A percentile compares a stretch with the other conserved stretches of the same genome.
These are phyloP conservation scores for Schwanniomyces etchellsii DNA, from an alignment of 1,139 yeast species.

Conservation along the genomic window DNA sequence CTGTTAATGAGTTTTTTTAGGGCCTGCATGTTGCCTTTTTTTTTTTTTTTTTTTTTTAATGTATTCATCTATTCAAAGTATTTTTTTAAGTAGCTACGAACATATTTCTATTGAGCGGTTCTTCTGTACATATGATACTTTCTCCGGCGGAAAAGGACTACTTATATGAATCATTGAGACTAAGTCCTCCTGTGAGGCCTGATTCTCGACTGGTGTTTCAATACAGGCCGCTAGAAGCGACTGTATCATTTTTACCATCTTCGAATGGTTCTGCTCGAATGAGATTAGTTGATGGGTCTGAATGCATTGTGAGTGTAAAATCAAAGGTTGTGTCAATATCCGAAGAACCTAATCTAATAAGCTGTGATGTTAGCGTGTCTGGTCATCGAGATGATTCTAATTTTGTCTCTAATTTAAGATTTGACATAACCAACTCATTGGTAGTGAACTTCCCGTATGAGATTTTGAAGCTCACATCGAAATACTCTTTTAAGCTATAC, in stretches of 20 bases:
- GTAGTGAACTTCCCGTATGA: conserved; percentile 43
- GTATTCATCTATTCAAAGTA: too few relatives aligned
- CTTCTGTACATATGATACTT: conserved; percentile 43
- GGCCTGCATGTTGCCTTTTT: too few relatives aligned
- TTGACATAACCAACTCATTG: conserved; percentile 44
- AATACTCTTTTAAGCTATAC: conserved; percentile 68
- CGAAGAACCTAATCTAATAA: conserved; percentile 42
- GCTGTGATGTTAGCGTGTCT: conserved; percentile 72
- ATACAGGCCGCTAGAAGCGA: conserved; percentile 81
- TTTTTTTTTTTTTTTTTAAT: too few relatives aligned
- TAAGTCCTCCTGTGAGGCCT: conserved; percentile 65
- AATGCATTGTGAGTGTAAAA: conserved; percentile 86
- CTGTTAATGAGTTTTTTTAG: too few relatives aligned
- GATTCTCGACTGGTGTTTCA: conserved; percentile 74
- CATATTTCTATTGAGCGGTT: too few relatives aligned
- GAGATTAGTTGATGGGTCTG: conserved; percentile 82
- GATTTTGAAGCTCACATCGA: conserved; percentile 58
- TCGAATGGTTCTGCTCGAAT: conserved; percentile 92
- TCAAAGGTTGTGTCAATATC: conserved; percentile 68
- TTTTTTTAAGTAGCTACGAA: too few relatives aligned
- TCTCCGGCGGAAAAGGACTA: conserved; percentile 87
- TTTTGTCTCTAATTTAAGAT: conserved; percentile 52
- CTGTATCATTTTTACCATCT: conserved; percentile 72
- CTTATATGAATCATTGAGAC: conserved; percentile 63
- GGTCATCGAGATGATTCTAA: conserved; percentile 69